Evolutionary conservation across 495 filamentous ascomycete species (phyloP), one percentile per base, ranked within the genome.

Genomic region (Talaromyces proteolyticus): DNA sequence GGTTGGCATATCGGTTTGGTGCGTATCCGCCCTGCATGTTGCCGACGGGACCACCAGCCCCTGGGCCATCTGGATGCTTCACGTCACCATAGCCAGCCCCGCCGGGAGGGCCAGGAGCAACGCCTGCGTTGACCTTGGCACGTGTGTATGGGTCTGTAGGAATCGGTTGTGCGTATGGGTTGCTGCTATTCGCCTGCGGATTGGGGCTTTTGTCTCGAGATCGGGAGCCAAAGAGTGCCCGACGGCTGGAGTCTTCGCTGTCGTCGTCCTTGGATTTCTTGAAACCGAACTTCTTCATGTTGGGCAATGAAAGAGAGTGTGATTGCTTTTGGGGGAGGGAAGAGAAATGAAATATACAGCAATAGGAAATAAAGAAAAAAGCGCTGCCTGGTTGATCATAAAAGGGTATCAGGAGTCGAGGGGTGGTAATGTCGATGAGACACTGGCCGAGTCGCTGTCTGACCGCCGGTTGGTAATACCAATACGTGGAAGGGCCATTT

Each of bases 121-220:
- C 69, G 41, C 73, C 73, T 10, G 65, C 65, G 29, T 63, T 64
- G 36, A 73, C 68, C 64, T 80, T 79, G 48, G 75, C 81, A 61
- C 76, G 78, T 22, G 80, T 84, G 57, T 87, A 88, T 11, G 80
- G 79, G 54, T 87, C 81, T 44, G 68, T 63, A 22, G 74, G 71
- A 19, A 75, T 71, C 12, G 76, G 72, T 61, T 86, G 77, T 41
- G 85, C 86, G 58, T 91, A 89, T 22, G 86, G 87, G 57, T 89
- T 69, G 37, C 22, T 41, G 22, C 36, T 36, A 14, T 49, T 29
- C 14, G 74, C 59, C 21, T 69, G 54, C 21, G 80, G 66, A 2
- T 70, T 66, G 25, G 79, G 75, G 36, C 79, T 74, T 57, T 77
- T 75, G 62, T 78, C 82, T 75, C 85, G 87, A 18, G 69, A 73